Percentiles rank a stretch among this genome's conserved stretches.
Evolutionary conservation across 2,329 filamentous ascomycete species (phyloP).

Genomic region (Pseudohalonectria lignicola): DNA sequence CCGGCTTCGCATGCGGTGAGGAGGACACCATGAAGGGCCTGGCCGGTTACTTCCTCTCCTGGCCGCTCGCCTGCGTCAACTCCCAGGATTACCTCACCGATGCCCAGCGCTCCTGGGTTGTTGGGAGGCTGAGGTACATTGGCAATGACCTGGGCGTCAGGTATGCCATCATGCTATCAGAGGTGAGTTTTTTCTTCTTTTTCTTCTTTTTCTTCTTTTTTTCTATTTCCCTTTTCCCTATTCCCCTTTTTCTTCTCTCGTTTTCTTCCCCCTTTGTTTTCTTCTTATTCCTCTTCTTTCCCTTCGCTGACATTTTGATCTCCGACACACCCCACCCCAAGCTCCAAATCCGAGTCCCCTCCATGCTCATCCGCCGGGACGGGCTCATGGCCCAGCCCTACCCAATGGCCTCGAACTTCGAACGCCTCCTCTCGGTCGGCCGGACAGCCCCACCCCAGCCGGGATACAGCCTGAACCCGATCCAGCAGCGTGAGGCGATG

Average conservation of each 20-base stretch:
- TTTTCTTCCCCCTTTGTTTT: constrained; percentile 1
- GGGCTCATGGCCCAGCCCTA: constrained; percentile 33
- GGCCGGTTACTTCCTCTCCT: constrained; percentile 47
- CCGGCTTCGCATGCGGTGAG: constrained; percentile 36
- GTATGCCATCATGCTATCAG: constrained; percentile 43
- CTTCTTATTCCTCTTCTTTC: not conserved
- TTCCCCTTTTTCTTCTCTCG: constrained; percentile 1
- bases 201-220: not conserved
- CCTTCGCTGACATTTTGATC: not conserved
- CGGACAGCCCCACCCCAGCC: constrained; percentile 20
- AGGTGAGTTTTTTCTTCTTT: constrained; percentile 28
- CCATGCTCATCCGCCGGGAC: constrained; percentile 49
- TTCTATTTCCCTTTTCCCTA: not conserved
- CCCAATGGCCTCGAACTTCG: constrained; percentile 15
- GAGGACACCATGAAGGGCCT: constrained; percentile 40
- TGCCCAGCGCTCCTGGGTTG: constrained; percentile 43
- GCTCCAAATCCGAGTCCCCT: constrained; percentile 48
- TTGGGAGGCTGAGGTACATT: constrained; percentile 42
- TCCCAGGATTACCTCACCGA: constrained; percentile 50
- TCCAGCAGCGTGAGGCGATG: constrained; percentile 35
- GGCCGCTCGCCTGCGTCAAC: constrained; percentile 43
- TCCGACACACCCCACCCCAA: too few species aligned
- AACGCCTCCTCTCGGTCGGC: constrained; percentile 8
- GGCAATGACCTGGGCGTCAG: constrained; percentile 44
- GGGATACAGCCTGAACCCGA: constrained; percentile 28